Conservation (phyloP, 305 asterid genomes). For the Solanum hybrid region DNA sequence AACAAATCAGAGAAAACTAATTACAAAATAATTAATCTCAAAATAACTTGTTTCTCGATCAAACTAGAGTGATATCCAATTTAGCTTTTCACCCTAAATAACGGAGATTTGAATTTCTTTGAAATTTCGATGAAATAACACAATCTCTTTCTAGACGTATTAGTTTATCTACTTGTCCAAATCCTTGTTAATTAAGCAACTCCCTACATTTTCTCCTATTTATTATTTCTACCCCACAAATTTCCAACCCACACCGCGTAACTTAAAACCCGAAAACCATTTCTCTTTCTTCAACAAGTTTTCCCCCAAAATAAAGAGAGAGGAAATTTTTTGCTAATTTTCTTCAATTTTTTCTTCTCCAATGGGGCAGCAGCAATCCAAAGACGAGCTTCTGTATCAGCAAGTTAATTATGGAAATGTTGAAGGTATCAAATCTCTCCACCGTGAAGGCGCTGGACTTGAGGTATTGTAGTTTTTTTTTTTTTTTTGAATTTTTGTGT, state of each 20-base stretch:
- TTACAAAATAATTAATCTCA: no score
- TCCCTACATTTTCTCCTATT: neutral
- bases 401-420: conserved; percentile 63
- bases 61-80: neutral
- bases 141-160: neutral
- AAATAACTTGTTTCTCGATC: neutral
- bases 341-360: neutral
- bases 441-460: conserved; percentile 77
- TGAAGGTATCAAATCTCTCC: conserved; percentile 82
- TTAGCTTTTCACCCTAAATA: neutral
- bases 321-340: neutral
- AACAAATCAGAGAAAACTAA: no score
- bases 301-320: neutral
- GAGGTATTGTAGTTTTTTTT: conserved; percentile 37
- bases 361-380: conserved; percentile 89
- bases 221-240: neutral
- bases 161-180: neutral
- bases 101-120: neutral
- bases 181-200: neutral
- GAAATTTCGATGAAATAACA: neutral
- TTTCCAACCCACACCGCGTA: neutral
- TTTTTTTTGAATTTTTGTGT: neutral
- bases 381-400: conserved; percentile 59
- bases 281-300: neutral
- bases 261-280: neutral